A percentile compares a stretch with the other conserved stretches of the same genome.
These are phyloP conservation scores for Dendrobium officinale DNA, from an alignment of 106 monocot species.

Conservation along the genomic window DNA sequence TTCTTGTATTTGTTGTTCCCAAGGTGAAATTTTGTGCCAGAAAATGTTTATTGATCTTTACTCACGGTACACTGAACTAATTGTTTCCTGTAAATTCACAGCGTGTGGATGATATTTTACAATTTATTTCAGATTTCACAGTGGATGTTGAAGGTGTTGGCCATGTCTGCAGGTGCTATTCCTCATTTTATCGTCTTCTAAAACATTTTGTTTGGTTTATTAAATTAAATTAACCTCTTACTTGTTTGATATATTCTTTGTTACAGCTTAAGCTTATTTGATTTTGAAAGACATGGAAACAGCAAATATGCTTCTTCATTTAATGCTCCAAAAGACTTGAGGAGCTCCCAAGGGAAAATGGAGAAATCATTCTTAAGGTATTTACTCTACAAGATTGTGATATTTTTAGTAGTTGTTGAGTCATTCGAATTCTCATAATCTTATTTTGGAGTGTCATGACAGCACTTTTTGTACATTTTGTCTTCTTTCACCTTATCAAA, in stretches of 20 bases:
- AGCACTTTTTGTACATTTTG: too few relatives aligned
- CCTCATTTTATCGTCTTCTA: conserved; percentile 1
- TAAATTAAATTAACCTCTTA: neutral
- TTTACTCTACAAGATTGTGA: neutral
- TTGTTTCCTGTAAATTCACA: conserved; percentile 15
- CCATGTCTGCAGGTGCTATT: conserved; percentile 85
- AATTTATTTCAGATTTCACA: conserved; percentile 87
- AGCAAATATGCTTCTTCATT: conserved; percentile 83
- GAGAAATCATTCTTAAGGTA: conserved; percentile 99
- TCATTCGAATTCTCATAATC: neutral
- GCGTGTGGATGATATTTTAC: conserved; percentile 87
- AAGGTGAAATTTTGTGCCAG: conserved; percentile 38
- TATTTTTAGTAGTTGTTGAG: neutral
- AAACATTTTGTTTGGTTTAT: neutral
- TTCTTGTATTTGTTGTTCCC: conserved; percentile 84
- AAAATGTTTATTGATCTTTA: neutral
- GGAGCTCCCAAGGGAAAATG: conserved; percentile 98
- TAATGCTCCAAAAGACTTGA: conserved; percentile 41
- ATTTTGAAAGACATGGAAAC: conserved; percentile 92
- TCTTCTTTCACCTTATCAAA: too few relatives aligned
- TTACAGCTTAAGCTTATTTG: conserved; percentile 74
- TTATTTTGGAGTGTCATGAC: neutral
- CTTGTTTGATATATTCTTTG: conserved; percentile 5
- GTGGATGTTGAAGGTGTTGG: conserved; percentile 93
- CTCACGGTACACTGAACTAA: neutral